These are phyloP conservation scores for Orbilia oligospora DNA, from an alignment of 2,329 filamentous ascomycete species.

Conservation along the genomic window DNA sequence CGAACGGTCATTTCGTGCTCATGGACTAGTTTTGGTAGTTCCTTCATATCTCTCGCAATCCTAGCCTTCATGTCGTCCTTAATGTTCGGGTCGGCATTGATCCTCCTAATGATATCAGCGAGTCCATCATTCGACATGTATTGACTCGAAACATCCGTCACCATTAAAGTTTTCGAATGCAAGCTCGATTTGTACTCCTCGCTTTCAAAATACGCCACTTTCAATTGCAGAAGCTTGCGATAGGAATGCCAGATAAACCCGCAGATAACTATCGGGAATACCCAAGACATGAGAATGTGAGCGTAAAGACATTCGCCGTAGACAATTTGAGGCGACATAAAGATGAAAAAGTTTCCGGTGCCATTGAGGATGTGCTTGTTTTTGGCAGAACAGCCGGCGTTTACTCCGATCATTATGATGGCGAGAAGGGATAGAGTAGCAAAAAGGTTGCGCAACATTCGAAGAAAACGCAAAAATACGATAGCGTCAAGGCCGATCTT, in stretches of 20 bases:
- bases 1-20: slow-evolving; percentile 86
- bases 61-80: slow-evolving; percentile 67
- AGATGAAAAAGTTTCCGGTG: slow-evolving; percentile 67
- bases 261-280: slow-evolving; percentile 81
- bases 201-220: slow-evolving; percentile 85
- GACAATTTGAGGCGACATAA: slow-evolving; percentile 74
- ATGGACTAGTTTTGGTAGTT: slow-evolving; percentile 85
- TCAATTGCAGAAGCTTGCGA: slow-evolving; percentile 77
- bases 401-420: slow-evolving; percentile 45
- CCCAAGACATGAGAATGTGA: slow-evolving; percentile 74
- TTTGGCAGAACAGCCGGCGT: slow-evolving; percentile 61
- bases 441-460: slow-evolving; percentile 60
- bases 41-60: slow-evolving; percentile 91
- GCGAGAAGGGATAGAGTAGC: slow-evolving; percentile 36
- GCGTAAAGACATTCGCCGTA: slow-evolving; percentile 73
- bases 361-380: slow-evolving; percentile 14
- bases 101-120: slow-evolving; percentile 77
- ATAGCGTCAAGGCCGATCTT: slow-evolving; percentile 89
- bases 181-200: slow-evolving; percentile 89
- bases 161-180: slow-evolving; percentile 78
- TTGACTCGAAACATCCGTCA: slow-evolving; percentile 87
- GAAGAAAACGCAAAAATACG: slow-evolving; percentile 60
- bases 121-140: slow-evolving; percentile 88
- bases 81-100: slow-evolving; percentile 50
- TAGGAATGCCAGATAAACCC: slow-evolving; percentile 95